Base-by-base conservation (phyloP, 768 basidiomycete genomes). In the Suillus ampliporus region DNA sequence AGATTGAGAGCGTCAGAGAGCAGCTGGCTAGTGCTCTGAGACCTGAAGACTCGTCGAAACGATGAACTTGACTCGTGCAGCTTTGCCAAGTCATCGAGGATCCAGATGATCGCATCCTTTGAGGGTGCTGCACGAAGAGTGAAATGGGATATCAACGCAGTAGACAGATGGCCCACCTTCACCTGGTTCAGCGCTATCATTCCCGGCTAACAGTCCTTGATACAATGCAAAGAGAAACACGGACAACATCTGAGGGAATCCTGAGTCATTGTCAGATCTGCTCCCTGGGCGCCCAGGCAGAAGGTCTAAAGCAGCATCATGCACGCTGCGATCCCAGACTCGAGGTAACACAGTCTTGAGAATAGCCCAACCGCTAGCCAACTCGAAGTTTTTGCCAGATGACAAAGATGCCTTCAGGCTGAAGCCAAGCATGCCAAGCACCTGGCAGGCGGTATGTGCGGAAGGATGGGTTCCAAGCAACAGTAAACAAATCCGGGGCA, bases 341-440 rank as follows among this genome's bases (percentile, higher is more conserved):
- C 73, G 68, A 0, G 94, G 91, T 21, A 96, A 69, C 31, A 89
- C 83, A 4, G 81, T 82, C 71, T 87, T 89, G 40, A 97, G 72
- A 3, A 90, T 80, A 51, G 81, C 87, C 90, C 94, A 97, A 10
- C 95, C 95, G 58, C 89, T 89, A 41, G 92, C 87, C 1, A 91
- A 78, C 72, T 96, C 95, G 67, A 97, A 94, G 68, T 92, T 94
- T 60, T 89, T 82, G 51, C 78, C 83, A 77, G 95, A 97, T 2
- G 87, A 84, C 11, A 82, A 70, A 0, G 87, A 87, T 34, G 80
- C 73, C 17, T 75, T 76, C 34, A 89, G 78, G 62, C 87, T 83
- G 58, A 88, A 78, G 2, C 80, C 79, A 10, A 93, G 81, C 21
- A 95, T 75, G 1, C 75, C 75, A 1, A 94, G 78, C 44, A 93